Percentiles rank a stretch among this genome's conserved stretches.
Conservation (phyloP, 2,329 filamentous ascomycete genomes). For the Trichoderma endophyticum region DNA sequence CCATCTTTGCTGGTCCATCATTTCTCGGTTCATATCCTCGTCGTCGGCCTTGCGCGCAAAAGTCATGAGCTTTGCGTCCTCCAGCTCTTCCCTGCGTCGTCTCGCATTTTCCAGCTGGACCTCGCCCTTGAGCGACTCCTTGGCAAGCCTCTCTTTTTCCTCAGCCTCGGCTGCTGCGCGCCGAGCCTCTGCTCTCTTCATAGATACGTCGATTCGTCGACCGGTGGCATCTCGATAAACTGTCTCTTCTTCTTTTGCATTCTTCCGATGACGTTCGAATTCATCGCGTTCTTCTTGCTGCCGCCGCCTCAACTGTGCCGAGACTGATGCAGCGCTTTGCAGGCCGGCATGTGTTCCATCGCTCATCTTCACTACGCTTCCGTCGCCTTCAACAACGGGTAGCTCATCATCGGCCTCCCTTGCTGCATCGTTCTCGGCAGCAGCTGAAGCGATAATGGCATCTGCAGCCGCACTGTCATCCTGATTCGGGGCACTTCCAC, state of each 20-base stretch:
- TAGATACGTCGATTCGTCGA: constrained; percentile 85
- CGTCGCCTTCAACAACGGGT: constrained; percentile 44
- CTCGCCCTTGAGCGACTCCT: constrained; percentile 75
- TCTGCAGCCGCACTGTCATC: constrained; percentile 58
- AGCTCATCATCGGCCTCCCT: constrained; percentile 47
- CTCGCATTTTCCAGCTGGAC: constrained; percentile 72
- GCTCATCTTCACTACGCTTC: constrained; percentile 67
- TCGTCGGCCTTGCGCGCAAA: constrained; percentile 82
- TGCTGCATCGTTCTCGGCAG: constrained; percentile 60
- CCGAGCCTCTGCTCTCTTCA: constrained; percentile 86
- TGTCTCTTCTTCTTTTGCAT: constrained; percentile 65
- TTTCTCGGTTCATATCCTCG: constrained; percentile 75
- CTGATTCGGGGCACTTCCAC: constrained; percentile 29
- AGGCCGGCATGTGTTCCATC: constrained; percentile 84
- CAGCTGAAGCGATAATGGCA: constrained; percentile 71
- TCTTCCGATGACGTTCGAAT: constrained; percentile 44
- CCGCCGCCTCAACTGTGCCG: constrained; percentile 63
- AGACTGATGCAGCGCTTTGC: constrained; percentile 78
- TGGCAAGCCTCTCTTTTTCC: constrained; percentile 65
- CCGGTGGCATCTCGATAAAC: constrained; percentile 95
- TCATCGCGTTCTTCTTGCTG: constrained; percentile 60
- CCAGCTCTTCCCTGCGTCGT: constrained; percentile 62
- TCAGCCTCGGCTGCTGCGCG: constrained; percentile 62
- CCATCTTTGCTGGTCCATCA: constrained; percentile 77
- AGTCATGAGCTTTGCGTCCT: constrained; percentile 78